phyloP scores from a whole-genome alignment of 257 asterid genomes.

The Jasminum sambac region DNA sequence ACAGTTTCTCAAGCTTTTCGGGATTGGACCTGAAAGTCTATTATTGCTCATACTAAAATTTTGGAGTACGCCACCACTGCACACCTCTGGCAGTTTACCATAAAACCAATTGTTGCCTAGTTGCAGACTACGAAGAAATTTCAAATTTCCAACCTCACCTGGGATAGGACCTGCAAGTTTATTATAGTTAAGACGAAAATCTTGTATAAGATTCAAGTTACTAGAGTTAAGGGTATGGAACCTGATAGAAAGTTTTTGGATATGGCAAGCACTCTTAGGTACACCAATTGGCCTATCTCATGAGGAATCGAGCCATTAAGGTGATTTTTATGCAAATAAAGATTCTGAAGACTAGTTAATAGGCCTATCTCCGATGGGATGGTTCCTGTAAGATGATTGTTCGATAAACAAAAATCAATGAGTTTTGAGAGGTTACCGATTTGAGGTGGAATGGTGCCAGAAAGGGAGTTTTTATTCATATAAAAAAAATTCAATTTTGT shows the following conservation, averaged over 20 bases:
- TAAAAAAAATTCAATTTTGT: too few relatives aligned
- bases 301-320: conserved; percentile 13
- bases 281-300: too few relatives aligned
- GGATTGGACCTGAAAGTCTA: conserved; percentile 22
- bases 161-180: conserved; percentile 2
- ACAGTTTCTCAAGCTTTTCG: conserved; percentile 7
- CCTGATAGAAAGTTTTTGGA: conserved; percentile 4
- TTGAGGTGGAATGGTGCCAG: conserved; percentile 12
- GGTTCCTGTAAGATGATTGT: conserved; percentile 11
- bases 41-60: neutral
- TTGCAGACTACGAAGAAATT: too few relatives aligned
- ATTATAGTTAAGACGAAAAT: neutral
- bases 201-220: neutral
- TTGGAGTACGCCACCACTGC: neutral
- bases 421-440: neutral
- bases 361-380: conserved; percentile 28
- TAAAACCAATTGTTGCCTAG: conserved; percentile 14
- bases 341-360: conserved; percentile 12
- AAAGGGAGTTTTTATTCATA: too few relatives aligned
- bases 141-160: conserved; percentile 11
- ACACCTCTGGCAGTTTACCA: conserved; percentile 11
- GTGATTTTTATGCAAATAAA: neutral
- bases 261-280: too few relatives aligned
- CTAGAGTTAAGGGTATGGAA: conserved; percentile 17
- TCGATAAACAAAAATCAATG: neutral